Percentiles rank a stretch among this genome's conserved stretches.
Conservation (phyloP, 2,329 filamentous ascomycete species). For the Penicillium frequentans region DNA sequence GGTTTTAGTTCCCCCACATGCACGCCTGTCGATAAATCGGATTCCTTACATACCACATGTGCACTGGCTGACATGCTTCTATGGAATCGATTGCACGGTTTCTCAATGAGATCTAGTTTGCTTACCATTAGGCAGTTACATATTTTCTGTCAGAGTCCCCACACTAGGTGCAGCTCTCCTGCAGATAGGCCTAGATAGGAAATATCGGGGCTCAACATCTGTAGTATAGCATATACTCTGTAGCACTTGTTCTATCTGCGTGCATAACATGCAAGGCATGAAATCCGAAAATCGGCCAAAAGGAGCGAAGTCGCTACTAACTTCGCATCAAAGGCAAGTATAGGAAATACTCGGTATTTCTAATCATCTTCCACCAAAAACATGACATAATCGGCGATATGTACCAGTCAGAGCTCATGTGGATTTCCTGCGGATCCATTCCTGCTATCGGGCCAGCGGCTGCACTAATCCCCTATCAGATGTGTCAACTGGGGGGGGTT, state of each 20-base stretch:
- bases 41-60: not conserved
- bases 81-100: not conserved
- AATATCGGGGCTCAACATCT: not conserved
- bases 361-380: not conserved
- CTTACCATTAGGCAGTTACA: not conserved
- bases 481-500: not conserved
- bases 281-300: not conserved
- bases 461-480: constrained; percentile 20
- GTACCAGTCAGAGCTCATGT: constrained; percentile 5
- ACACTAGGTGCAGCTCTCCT: too few species aligned
- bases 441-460: constrained; percentile 20
- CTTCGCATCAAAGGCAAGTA: not conserved
- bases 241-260: not conserved
- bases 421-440: not conserved
- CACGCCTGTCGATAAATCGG: not conserved
- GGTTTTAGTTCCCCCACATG: not conserved
- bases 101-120: not conserved
- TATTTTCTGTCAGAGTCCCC: too few species aligned
- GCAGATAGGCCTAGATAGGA: too few species aligned
- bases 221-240: not conserved
- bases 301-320: not conserved
- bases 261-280: not conserved
- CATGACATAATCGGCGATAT: constrained; percentile 5
- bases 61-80: not conserved
- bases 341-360: not conserved